Evolutionary conservation across 768 basidiomycete species (phyloP), one percentile per base, ranked within the genome.

Genomic region (Suillus weaverae): DNA sequence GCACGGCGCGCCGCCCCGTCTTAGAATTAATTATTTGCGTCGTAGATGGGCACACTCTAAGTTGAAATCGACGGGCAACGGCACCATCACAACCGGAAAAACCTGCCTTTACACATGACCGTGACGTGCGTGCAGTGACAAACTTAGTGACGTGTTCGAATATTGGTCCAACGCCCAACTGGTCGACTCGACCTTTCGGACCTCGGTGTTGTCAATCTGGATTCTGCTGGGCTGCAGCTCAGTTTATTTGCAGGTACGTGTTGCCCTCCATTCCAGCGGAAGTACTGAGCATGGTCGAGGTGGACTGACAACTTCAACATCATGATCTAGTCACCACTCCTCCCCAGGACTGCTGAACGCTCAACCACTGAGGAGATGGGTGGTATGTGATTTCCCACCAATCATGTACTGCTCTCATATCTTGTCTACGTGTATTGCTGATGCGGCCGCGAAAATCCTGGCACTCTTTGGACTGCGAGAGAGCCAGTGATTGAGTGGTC

Each of bases 331-430:
- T 26, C 26, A 26, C 26, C 26, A 33, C 67, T 72, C 5, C 26
- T 50, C 14, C 70, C 68, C 14, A 83, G 67, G 79, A 84, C 91
- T 41, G 84, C 86, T 0, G 79, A 89, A 43, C 77, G 76, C 50
- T 83, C 87, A 0, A 87, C 86, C n/a, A n/a, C n/a, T n/a, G 0
- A 91, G 90, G 90, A 78, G 87, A 72, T 91, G 89, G 89, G 88
- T 89, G 33, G 86, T 85, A 72, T 44, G 84, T 79, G 6, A 46
- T 14, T 57, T 22, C 4, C 38, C 46, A 46, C 6, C 0, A 20
- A 32, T 13, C n/a, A 7, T 5, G 5, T 0, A 22, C 43, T 26
- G 9, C 16, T 51, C 16, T 5, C 7, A 61, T 62, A 48, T n/a
- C 7, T 2, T 38, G 85, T 83, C 87, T 0, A 87, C 87, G 4